Conservation (phyloP, 257 asterid species). For the Solanum medicagineum region DNA sequence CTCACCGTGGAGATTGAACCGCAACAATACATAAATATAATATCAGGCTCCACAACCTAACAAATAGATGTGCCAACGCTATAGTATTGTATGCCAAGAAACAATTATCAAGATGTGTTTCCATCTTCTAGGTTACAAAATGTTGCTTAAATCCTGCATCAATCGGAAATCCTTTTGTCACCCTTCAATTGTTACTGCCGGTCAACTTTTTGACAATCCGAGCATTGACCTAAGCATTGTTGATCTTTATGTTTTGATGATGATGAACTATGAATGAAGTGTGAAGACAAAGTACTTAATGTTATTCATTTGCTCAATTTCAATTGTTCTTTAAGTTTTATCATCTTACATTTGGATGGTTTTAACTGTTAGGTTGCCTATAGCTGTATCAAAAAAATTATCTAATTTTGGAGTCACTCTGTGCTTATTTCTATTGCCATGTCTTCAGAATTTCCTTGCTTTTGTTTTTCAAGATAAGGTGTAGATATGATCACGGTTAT, state of each 20-base stretch:
- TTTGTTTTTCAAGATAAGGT: not conserved
- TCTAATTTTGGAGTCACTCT: not conserved
- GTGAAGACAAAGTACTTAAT: not conserved
- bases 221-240: not conserved
- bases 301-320: not conserved
- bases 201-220: not conserved
- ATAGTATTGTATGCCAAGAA: constrained; percentile 7
- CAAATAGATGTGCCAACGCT: constrained; percentile 16
- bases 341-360: not conserved
- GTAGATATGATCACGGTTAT: not conserved
- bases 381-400: not conserved
- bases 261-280: not conserved
- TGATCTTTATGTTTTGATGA: not conserved
- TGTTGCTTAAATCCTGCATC: not conserved
- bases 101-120: not conserved
- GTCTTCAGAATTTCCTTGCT: not conserved
- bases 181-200: not conserved
- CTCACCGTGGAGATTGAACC: too few species aligned
- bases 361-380: not conserved
- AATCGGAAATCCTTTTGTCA: not conserved
- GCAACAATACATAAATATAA: too few species aligned
- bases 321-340: not conserved
- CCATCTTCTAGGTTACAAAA: not conserved
- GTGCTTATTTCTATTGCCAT: not conserved
- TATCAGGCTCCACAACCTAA: too few species aligned